Percentiles rank a stretch among this genome's conserved stretches.
These are phyloP conservation scores for Priceomyces haplophilus DNA, from an alignment of 805 yeast species.

Conservation along the genomic window DNA sequence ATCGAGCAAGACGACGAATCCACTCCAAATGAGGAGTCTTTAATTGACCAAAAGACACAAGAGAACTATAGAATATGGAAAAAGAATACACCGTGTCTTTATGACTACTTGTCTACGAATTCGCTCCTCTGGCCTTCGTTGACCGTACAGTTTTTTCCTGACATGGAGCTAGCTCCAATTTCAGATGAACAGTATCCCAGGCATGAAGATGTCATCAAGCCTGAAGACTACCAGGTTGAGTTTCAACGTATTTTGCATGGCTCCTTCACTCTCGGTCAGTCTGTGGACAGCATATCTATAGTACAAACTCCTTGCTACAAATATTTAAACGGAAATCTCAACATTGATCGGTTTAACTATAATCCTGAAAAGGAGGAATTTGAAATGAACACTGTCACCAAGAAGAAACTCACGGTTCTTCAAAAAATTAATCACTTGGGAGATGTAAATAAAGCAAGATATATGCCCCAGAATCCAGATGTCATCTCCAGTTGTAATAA, in stretches of 20 bases:
- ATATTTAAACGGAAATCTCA: constrained; percentile 33
- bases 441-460: constrained; percentile 69
- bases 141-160: constrained; percentile 43
- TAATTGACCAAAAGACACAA: constrained; percentile 32
- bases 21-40: constrained; percentile 7
- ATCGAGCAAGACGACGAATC: not conserved
- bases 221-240: constrained; percentile 11
- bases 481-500: constrained; percentile 69
- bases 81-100: constrained; percentile 42
- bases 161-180: constrained; percentile 19
- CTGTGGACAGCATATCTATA: constrained; percentile 45
- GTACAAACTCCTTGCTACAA: constrained; percentile 31
- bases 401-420: constrained; percentile 27
- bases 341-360: constrained; percentile 33
- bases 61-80: constrained; percentile 39
- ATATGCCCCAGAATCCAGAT: constrained; percentile 86
- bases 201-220: not conserved
- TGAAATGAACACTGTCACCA: constrained; percentile 28
- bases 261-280: constrained; percentile 60
- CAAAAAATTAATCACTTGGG: constrained; percentile 69
- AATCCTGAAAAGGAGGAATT: constrained; percentile 40
- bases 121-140: constrained; percentile 45
- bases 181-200: not conserved
- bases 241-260: constrained; percentile 52
- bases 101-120: constrained; percentile 39